Conservation (phyloP, 176 grass and related monocot genomes). For the Phragmites australis region DNA sequence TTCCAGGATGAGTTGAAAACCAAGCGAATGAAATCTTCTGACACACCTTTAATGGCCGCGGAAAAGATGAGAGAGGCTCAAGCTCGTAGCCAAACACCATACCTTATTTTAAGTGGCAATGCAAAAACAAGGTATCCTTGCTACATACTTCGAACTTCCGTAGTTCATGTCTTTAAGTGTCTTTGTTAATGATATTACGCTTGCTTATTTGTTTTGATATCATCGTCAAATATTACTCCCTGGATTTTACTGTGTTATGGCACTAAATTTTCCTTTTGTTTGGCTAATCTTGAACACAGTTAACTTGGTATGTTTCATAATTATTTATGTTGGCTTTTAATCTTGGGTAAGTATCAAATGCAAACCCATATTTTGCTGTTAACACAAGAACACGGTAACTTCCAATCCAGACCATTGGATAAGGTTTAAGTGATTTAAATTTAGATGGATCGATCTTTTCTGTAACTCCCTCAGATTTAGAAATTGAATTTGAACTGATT, state of each 20-base stretch:
- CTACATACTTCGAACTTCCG: constrained; percentile 1
- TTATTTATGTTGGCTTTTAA: neutral
- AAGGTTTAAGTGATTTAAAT: neutral
- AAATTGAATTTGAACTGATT: neutral
- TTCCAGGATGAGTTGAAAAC: constrained; percentile 79
- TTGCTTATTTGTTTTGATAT: constrained; percentile 5
- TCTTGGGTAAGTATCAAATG: neutral
- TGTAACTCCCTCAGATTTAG: neutral
- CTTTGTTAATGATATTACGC: neutral
- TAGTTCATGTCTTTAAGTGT: constrained; percentile 6
- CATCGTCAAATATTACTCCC: neutral
- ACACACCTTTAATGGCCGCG: constrained; percentile 64
- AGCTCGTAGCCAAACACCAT: constrained; percentile 71
- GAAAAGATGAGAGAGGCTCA: constrained; percentile 96
- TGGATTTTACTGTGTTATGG: constrained; percentile 2
- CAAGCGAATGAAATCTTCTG: constrained; percentile 87
- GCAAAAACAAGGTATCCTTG: constrained; percentile 73
- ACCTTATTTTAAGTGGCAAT: constrained; percentile 80
- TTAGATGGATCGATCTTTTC: neutral
- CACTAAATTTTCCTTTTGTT: constrained; percentile 4
- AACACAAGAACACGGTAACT: neutral
- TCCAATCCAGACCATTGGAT: neutral
- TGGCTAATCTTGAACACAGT: neutral
- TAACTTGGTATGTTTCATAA: neutral
- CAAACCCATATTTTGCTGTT: neutral